Conservation (phyloP, 2,329 filamentous ascomycete genomes). For the Sphaerostilbella broomeana region DNA sequence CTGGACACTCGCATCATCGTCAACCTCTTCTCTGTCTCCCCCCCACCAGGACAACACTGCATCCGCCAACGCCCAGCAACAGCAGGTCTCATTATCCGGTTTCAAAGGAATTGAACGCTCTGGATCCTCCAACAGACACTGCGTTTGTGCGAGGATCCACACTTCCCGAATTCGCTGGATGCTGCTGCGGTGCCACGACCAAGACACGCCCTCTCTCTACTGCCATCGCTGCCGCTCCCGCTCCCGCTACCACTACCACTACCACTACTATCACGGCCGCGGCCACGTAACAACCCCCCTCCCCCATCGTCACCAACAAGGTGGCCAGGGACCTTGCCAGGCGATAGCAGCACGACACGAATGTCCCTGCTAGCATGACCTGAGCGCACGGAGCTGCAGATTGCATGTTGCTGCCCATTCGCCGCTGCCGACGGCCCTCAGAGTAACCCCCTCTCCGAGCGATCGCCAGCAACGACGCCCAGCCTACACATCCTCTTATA, state of each 20-base stretch:
- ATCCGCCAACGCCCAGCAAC: background rate
- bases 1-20: too few relatives aligned
- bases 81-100: background rate
- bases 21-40: background rate
- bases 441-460: slow-evolving; percentile 12
- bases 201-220: background rate
- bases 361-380: slow-evolving; percentile 2
- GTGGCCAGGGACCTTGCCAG: slow-evolving; percentile 11
- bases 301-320: background rate
- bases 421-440: slow-evolving; percentile 12
- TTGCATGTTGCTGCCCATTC: slow-evolving; percentile 13
- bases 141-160: too few relatives aligned
- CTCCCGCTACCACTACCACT: background rate
- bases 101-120: too few relatives aligned
- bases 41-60: background rate
- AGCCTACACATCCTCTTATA: slow-evolving; percentile 10
- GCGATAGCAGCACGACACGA: slow-evolving; percentile 7
- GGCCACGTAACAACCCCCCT: background rate
- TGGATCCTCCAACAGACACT: too few relatives aligned
- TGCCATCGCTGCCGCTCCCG: background rate
- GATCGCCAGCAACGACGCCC: slow-evolving; percentile 12
- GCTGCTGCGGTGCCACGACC: too few relatives aligned
- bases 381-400: slow-evolving; percentile 12
- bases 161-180: too few relatives aligned
- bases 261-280: background rate